Conservation (phyloP, 306 rosid species). For the Castanea crenata region DNA sequence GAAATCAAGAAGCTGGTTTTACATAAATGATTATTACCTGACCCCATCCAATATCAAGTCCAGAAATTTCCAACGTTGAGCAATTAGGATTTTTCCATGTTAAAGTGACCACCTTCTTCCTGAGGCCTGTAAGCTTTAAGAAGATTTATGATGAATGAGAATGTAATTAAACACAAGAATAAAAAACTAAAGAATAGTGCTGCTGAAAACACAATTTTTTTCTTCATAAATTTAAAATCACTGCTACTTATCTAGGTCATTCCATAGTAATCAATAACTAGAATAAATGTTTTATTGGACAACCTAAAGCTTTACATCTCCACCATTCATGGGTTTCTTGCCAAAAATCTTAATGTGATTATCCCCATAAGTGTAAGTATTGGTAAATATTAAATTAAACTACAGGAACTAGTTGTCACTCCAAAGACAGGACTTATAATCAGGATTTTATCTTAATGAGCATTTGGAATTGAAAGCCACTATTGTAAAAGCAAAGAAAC, state of each 20-base stretch:
- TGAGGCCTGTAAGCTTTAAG: slow-evolving; percentile 69
- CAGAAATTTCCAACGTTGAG: slow-evolving; percentile 81
- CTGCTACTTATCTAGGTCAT: not conserved
- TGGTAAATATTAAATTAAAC: not conserved
- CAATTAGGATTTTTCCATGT: slow-evolving; percentile 58
- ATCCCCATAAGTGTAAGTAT: too few species aligned
- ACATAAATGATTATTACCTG: slow-evolving; percentile 54
- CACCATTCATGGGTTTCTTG: not conserved
- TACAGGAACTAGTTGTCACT: not conserved
- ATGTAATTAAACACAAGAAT: not conserved
- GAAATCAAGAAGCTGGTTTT: slow-evolving; percentile 10
- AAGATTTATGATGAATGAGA: slow-evolving; percentile 34
- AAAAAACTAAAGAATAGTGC: not conserved
- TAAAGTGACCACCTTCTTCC: slow-evolving; percentile 59
- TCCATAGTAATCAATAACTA: not conserved
- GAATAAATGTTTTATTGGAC: not conserved
- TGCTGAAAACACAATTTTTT: not conserved
- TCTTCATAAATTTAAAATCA: not conserved
- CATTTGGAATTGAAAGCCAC: not conserved
- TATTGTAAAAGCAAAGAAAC: not conserved
- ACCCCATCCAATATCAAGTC: slow-evolving; percentile 99
- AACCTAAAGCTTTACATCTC: not conserved
- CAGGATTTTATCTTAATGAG: not conserved
- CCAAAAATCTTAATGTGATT: not conserved
- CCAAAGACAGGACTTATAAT: not conserved